A percentile compares a stretch with the other conserved stretches of the same genome.
Conservation (phyloP, 306 rosid genomes). For the Mimosa pudica region DNA sequence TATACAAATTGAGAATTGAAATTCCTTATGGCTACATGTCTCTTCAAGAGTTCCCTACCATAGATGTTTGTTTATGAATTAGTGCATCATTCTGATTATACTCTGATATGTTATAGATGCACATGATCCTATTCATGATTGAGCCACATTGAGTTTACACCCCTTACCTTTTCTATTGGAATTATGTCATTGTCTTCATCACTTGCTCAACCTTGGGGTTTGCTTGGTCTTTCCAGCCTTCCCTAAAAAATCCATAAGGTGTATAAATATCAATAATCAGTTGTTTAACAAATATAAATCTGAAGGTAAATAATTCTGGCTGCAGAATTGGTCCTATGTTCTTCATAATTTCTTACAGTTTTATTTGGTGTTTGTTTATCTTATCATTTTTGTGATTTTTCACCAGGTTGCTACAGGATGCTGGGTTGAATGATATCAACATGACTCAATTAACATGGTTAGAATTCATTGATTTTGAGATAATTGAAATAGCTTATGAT, state of each 20-base stretch:
- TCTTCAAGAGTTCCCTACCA: background rate
- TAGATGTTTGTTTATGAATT: background rate
- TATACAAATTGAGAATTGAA: background rate
- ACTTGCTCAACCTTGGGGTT: background rate
- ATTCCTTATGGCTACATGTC: background rate
- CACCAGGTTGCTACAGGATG: slow-evolving; percentile 88
- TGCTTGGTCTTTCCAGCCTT: background rate
- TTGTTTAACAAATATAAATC: slow-evolving; percentile 7
- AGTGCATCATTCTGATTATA: background rate
- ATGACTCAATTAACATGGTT: slow-evolving; percentile 91
- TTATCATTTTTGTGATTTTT: slow-evolving; percentile 32
- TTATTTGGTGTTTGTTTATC: slow-evolving; percentile 22
- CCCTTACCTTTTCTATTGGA: background rate
- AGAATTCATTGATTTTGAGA: slow-evolving; percentile 28
- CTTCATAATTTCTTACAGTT: slow-evolving; percentile 16
- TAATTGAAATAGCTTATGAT: slow-evolving; percentile 9
- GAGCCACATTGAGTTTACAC: background rate
- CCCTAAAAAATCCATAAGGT: slow-evolving; percentile 20
- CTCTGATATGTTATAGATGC: background rate
- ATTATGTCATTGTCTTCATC: background rate
- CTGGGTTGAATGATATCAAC: slow-evolving; percentile 68
- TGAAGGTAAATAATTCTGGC: background rate
- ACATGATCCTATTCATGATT: background rate
- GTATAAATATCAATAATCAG: slow-evolving; percentile 12
- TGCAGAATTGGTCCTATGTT: slow-evolving; percentile 9